Base-by-base conservation (phyloP, 2,329 filamentous ascomycete species). In the Colletotrichum sp. region DNA sequence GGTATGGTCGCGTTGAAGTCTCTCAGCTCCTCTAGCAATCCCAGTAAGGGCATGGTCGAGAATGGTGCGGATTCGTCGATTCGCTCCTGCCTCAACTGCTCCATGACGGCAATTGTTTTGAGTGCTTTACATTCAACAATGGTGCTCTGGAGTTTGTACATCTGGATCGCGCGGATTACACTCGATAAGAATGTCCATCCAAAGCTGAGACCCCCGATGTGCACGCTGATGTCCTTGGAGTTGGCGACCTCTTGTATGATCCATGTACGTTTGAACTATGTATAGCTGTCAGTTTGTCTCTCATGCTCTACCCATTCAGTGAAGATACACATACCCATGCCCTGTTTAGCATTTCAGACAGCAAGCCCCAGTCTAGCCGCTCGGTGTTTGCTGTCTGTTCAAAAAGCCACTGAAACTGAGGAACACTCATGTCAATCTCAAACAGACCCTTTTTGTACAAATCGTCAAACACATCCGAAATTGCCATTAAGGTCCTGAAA, bases 231-330 rank as follows among this genome's bases (percentile, higher is more conserved):
- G 8, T 64, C 9, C 9, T 48, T 61, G 4, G 70, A 69, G 39
- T 77, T 74, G n/a, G 55, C 67, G 10, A 72, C 67, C 26, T 77
- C 76, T 63, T 77, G 76, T 5, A 77, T 55, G 43, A 77, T 70
- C 76, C 74, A 77, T 6, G 71, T 71, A 2, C 76, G 74, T 39
- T 61, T 71, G 32, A 77, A 77, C 76, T 48, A 6, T 48, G 39
- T 1, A 43, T n/a, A n/a, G 18, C 39, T 48, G 39, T 48, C 39
- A 48, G 39, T 48, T 7, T 48, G 39, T 0, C 39, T n/a, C 1
- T 4, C 39, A 48, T n/a, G 9, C 9, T 48, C 39, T n/a, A 3
- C 1, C 39, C 9, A 4, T 48, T n/a, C 39, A 1, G 3, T n/a
- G 39, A 48, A 13, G 5, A 24, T 5, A 16, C 24, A 52, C 72